Evolutionary conservation across 1,139 yeast genomes (phyloP), one percentile per base, ranked within the genome.

Genomic region (Entelexis paramagnoliae): DNA sequence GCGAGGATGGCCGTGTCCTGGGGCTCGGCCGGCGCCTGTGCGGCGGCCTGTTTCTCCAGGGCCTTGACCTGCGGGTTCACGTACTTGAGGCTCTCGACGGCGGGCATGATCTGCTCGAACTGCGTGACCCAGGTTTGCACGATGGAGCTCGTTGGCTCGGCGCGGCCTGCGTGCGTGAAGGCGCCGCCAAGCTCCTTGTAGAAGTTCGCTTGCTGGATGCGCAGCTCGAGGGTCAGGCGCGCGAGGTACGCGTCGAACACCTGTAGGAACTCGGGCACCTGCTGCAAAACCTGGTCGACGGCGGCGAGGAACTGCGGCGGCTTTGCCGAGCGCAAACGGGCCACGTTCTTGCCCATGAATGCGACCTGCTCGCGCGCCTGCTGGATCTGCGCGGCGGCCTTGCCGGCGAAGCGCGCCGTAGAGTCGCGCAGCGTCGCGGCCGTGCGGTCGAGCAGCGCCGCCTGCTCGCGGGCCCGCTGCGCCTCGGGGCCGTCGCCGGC

Each of bases 161-260:
- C 48, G 7, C 34, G 46, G 11, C 54, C 52, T 3, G 42, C 42
- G 30, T 48, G 52, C 8, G 53, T 51, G 43, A 55, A 52, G 11
- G 52, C 52, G 14, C 33, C 52, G 10, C 52, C 54, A 3, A 51
- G 41, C 39, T 46, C 46, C 45, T 55, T 55, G 40, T 39, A 50
- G 49, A 48, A 51, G 26, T 40, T 50, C 2, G 57, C 56, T 32
- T 52, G 55, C 43, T 46, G 50, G 35, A 48, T 55, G 43, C 63
- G 66, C 34, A 68, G 51, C 39, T 61, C 60, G 22, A 69, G 52
- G 1, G 70, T 60, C 46, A 68, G 58, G 6, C 66, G 76, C 49
- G 67, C 66, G 16, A 78, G 65, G 57, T 78, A 77, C 62, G 79
- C 82, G 33, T 78, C 78, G 52, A 78, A 63, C 40, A 72, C 67